A percentile compares a stretch with the other conserved stretches of the same genome.
Conservation (phyloP, 129 eudicot genomes). For the Escallonia herrerae region DNA sequence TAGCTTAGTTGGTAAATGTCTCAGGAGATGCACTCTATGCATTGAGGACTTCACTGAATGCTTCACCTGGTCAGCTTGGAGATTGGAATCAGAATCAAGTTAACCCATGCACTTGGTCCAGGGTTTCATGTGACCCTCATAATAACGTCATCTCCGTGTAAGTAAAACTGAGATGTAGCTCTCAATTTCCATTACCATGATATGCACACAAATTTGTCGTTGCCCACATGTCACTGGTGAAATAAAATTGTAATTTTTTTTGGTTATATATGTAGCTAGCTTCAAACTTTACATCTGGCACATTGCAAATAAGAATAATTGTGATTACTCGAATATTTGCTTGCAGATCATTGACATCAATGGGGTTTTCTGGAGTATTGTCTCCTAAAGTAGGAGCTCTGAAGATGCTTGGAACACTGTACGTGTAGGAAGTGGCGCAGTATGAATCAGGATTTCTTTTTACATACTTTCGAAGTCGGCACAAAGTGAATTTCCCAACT, state of each 20-base stretch:
- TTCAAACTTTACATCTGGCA: not conserved
- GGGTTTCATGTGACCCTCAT: constrained; percentile 54
- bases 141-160: constrained; percentile 54
- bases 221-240: too few relatives aligned
- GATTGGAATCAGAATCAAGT: constrained; percentile 86
- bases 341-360: constrained; percentile 66
- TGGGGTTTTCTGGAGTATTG: constrained; percentile 71
- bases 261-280: not conserved
- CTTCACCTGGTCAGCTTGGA: constrained; percentile 56
- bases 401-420: constrained; percentile 57
- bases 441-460: not conserved
- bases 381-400: constrained; percentile 59
- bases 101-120: constrained; percentile 93
- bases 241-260: not conserved
- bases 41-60: constrained; percentile 63
- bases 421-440: constrained; percentile 17
- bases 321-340: constrained; percentile 2
- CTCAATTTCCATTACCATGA: not conserved
- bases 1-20: constrained; percentile 9
- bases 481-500: too few relatives aligned
- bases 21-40: constrained; percentile 76
- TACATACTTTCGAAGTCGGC: not conserved
- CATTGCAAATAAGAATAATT: not conserved
- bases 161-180: constrained; percentile 5
- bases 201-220: not conserved